Evolutionary conservation across 805 yeast genomes (phyloP), one percentile per base, ranked within the genome.

Genomic region (Yarrowia bubula): DNA sequence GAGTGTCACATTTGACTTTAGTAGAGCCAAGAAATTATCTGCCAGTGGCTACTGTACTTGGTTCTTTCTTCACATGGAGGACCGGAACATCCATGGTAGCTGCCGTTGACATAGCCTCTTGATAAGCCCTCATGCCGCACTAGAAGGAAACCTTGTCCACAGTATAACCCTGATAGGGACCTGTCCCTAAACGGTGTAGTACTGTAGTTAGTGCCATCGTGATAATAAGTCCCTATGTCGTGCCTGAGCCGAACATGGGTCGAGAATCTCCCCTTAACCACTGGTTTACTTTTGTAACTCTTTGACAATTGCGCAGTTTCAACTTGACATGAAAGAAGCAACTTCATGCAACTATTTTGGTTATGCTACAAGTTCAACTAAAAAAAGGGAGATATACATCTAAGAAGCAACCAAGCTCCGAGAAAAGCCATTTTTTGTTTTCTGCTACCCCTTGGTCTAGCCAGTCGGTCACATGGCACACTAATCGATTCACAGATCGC

Each of bases 291-390:
- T 14, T 35, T 17, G 38, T 35, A 33, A 9, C 32, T 15, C 55
- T 17, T n/a, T 33, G 31, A 17, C 33, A 15, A 11, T 35, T 35
- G 31, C 41, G 41, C 32, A 41, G 55, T 48, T 48, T 48, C 55
- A 48, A 35, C 55, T 31, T 15, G 31, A 48, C 55, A 48, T 48
- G 39, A 48, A 48, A 13, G 55, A 48, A 35, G 55, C 55, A 35
- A 13, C 31, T 35, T 35, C 31, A 47, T 47, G 41, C 55, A 31
- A 35, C 39, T 33, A 17, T 48, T 48, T 35, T 48, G 15, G 28
- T 13, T 6, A 39, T 48, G 37, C 13, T 10, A 11, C 51, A 46
- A 10, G 37, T n/a, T 46, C 35, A 8, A 44, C n/a, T 14, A 11
- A 9, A 4, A 14, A 18, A 28, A 17, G 18, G 32, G 31, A 31